A percentile compares a stretch with the other conserved stretches of the same genome.
These are phyloP conservation scores for Lodderomyces jiufengensis DNA, from an alignment of 1,139 yeast species.

Conservation along the genomic window DNA sequence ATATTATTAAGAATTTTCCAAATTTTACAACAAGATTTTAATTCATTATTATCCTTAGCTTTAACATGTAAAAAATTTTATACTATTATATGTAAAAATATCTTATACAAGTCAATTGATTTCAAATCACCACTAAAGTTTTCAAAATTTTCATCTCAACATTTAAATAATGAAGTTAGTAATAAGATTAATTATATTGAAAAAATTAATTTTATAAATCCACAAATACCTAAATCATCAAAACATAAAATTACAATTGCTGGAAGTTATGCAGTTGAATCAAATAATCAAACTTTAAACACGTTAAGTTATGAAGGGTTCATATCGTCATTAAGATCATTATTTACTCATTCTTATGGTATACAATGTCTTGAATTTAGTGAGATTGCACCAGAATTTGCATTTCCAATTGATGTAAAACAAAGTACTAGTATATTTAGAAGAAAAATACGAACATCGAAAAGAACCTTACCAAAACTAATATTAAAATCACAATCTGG, in stretches of 20 bases:
- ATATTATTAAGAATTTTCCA: slow-evolving; percentile 33
- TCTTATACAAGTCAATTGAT: slow-evolving; percentile 30
- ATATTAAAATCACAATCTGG: slow-evolving; percentile 42
- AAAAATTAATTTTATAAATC: slow-evolving; percentile 28
- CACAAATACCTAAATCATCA: slow-evolving; percentile 26
- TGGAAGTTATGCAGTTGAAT: slow-evolving; percentile 36
- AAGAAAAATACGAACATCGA: slow-evolving; percentile 17
- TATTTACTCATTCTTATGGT: slow-evolving; percentile 33
- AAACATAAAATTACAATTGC: slow-evolving; percentile 33
- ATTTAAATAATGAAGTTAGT: slow-evolving; percentile 20
- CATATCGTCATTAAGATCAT: slow-evolving; percentile 19
- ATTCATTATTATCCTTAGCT: slow-evolving; percentile 24
- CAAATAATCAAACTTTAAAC: slow-evolving; percentile 16
- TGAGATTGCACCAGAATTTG: slow-evolving; percentile 51
- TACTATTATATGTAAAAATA: slow-evolving; percentile 31
- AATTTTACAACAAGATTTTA: slow-evolving; percentile 16
- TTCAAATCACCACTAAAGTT: slow-evolving; percentile 27
- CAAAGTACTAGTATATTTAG: slow-evolving; percentile 7
- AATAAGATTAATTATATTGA: slow-evolving; percentile 31
- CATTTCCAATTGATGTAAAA: slow-evolving; percentile 32
- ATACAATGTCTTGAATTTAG: slow-evolving; percentile 27
- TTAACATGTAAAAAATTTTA: slow-evolving; percentile 36
- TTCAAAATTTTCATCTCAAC: slow-evolving; percentile 28
- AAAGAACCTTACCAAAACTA: slow-evolving; percentile 22
- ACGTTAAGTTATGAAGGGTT: slow-evolving; percentile 26